A percentile compares a stretch with the other conserved stretches of the same genome.
Evolutionary conservation across 2,329 filamentous ascomycete species (phyloP).

Genomic region (Trematosphaeria pertusa): DNA sequence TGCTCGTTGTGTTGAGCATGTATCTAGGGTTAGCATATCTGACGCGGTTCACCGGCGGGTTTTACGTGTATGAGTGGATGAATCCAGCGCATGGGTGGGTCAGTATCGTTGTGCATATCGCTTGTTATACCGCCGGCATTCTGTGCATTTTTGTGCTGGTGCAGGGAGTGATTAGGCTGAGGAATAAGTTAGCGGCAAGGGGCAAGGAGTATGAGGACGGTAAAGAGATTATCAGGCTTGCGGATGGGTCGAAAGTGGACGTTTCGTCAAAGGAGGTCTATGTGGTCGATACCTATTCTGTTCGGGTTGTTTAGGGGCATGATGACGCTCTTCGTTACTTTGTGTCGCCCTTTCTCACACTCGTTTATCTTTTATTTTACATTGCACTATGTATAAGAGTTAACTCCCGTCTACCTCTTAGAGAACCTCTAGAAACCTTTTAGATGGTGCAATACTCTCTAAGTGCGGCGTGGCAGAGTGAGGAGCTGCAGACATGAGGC

Average conservation of each 20-base stretch:
- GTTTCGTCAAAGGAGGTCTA: constrained; percentile 21
- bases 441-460: no score
- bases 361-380: no score
- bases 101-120: constrained; percentile 30
- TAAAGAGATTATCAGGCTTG: constrained; percentile 21
- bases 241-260: constrained; percentile 12
- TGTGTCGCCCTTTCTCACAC: no score
- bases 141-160: constrained; percentile 26
- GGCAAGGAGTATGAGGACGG: constrained; percentile 7
- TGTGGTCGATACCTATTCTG: no score
- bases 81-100: constrained; percentile 32
- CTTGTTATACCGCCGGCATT: constrained; percentile 30
- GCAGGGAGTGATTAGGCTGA: constrained; percentile 17
- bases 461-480: no score
- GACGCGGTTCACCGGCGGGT: constrained; percentile 70
- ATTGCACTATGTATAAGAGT: no score
- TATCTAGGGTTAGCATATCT: constrained; percentile 78
- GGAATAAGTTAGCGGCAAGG: constrained; percentile 19
- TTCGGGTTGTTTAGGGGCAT: no score
- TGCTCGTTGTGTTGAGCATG: constrained; percentile 70
- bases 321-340: no score
- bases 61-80: constrained; percentile 72
- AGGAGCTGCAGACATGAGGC: no score
- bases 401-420: no score
- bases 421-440: no score